A percentile compares a stretch with the other conserved stretches of the same genome.
Conservation (phyloP, 2,329 filamentous ascomycete species). For the Tolypocladium tropicale region DNA sequence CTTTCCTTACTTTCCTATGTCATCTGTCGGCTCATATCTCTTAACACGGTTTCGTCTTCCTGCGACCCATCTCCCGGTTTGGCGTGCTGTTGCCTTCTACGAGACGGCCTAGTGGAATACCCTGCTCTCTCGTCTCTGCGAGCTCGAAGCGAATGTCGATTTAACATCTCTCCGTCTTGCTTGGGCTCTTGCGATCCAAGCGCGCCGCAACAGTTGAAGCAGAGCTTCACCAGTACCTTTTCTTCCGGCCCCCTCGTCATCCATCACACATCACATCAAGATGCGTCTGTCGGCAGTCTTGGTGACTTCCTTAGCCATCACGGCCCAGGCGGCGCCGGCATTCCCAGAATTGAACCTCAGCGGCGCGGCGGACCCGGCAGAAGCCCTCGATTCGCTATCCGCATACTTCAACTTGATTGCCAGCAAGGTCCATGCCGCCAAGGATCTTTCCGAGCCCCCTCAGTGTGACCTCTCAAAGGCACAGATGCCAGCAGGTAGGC, state of each 20-base stretch:
- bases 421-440: conserved; percentile 39
- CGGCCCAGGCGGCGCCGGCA: conserved; percentile 36
- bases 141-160: background rate
- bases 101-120: background rate
- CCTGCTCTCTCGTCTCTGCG: background rate
- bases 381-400: conserved; percentile 37
- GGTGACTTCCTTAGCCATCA: conserved; percentile 31
- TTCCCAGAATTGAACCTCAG: conserved; percentile 25
- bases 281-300: conserved; percentile 43
- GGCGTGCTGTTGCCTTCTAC: background rate
- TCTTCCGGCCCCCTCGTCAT: too few species aligned
- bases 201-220: background rate
- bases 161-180: background rate
- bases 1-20: background rate
- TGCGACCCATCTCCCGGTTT: background rate
- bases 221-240: conserved; percentile 7
- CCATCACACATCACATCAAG: conserved; percentile 10
- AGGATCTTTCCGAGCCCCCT: conserved; percentile 28
- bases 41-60: background rate
- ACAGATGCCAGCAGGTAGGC: conserved; percentile 37
- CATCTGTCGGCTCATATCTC: background rate
- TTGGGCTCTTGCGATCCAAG: background rate
- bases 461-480: conserved; percentile 45
- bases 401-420: conserved; percentile 53
- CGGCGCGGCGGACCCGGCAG: conserved; percentile 23